phyloP scores from a whole-genome alignment of 805 yeast genomes.

The Ogataea polymorpha region DNA sequence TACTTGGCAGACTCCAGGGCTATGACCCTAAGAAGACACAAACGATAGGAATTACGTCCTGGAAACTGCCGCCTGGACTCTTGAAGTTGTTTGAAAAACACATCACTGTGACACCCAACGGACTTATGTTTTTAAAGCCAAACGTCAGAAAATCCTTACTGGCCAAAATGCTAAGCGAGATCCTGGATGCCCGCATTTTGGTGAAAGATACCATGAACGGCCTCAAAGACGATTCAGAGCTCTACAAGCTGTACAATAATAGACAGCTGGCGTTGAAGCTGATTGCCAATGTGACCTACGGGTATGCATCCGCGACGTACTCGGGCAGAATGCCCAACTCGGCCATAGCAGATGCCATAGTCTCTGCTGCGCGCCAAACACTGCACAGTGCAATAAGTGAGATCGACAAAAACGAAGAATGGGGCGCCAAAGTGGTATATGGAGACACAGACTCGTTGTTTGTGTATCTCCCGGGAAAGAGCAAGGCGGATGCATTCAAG shows the following conservation, averaged over 20 bases:
- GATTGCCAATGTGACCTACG: slow-evolving; percentile 94
- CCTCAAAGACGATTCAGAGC: slow-evolving; percentile 44
- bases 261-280: slow-evolving; percentile 85
- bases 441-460: slow-evolving; percentile 96
- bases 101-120: slow-evolving; percentile 79
- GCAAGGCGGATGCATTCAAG: slow-evolving; percentile 70
- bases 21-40: slow-evolving; percentile 43
- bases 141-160: slow-evolving; percentile 66
- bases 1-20: slow-evolving; percentile 60
- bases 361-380: slow-evolving; percentile 85
- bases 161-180: slow-evolving; percentile 81
- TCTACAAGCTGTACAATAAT: slow-evolving; percentile 60
- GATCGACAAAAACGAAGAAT: slow-evolving; percentile 56
- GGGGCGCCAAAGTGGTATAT: slow-evolving; percentile 92
- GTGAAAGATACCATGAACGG: slow-evolving; percentile 71
- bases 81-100: slow-evolving; percentile 50
- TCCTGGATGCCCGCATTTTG: slow-evolving; percentile 75
- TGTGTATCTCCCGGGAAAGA: slow-evolving; percentile 83
- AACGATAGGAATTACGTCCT: slow-evolving; percentile 48
- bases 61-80: slow-evolving; percentile 56
- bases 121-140: slow-evolving; percentile 69
- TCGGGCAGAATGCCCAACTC: slow-evolving; percentile 98
- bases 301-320: slow-evolving; percentile 90
- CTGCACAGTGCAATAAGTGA: slow-evolving; percentile 63
- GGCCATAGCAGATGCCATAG: slow-evolving; percentile 93